A percentile compares a stretch with the other conserved stretches of the same genome.
Evolutionary conservation across 768 basidiomycete species (phyloP).

Genomic region (Cyclocybe cylindracea): DNA sequence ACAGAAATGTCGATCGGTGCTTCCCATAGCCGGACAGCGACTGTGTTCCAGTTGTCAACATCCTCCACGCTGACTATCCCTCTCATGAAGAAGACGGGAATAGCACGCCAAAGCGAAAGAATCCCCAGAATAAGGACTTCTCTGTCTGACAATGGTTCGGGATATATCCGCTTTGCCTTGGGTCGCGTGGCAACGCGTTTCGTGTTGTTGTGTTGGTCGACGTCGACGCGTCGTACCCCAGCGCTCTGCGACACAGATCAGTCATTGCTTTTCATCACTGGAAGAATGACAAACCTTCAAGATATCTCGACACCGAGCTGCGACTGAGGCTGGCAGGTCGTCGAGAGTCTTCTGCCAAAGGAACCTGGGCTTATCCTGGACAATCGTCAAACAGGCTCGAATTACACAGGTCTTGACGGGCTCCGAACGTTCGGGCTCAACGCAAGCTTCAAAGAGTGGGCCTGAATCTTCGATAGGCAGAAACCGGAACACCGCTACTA

Average conservation of each 20-base stretch:
- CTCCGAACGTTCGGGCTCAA: conserved; percentile 79
- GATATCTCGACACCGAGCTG: conserved; percentile 52
- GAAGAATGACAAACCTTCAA: conserved; percentile 44
- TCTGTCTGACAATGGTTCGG: conserved; percentile 62
- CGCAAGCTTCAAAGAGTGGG: conserved; percentile 59
- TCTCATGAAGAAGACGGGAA: conserved; percentile 54
- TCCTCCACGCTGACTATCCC: conserved; percentile 38
- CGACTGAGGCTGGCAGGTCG: conserved; percentile 45
- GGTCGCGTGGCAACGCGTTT: conserved; percentile 59
- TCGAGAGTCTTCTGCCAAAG: conserved; percentile 57
- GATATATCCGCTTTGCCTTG: conserved; percentile 54
- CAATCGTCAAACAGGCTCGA: conserved; percentile 68
- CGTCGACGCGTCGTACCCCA: conserved; percentile 57
- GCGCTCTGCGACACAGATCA: conserved; percentile 36
- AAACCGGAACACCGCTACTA: conserved; percentile 74
- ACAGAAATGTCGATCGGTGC: conserved; percentile 63
- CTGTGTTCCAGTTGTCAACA: conserved; percentile 46
- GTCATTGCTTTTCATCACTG: neutral
- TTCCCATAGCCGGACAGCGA: conserved; percentile 58
- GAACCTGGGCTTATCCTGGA: conserved; percentile 59
- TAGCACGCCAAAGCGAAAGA: conserved; percentile 67
- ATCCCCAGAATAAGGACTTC: conserved; percentile 72
- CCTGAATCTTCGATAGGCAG: conserved; percentile 62
- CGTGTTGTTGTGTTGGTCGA: conserved; percentile 55
- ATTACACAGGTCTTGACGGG: conserved; percentile 79